Evolutionary conservation across 164 flowering plant species (phyloP).

Genomic region (Annona cherimola): DNA sequence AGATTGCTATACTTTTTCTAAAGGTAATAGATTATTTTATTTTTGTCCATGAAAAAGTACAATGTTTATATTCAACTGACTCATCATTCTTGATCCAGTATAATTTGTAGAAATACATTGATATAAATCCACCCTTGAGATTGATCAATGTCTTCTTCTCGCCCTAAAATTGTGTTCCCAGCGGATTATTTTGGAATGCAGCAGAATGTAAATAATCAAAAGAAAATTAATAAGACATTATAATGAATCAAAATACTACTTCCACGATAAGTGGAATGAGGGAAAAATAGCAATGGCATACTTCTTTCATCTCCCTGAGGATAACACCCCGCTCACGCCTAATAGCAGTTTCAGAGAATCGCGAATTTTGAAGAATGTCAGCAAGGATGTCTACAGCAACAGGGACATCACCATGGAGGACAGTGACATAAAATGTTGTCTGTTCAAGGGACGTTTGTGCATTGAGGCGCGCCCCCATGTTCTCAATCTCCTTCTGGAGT

Average conservation of each 20-base stretch:
- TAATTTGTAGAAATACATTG: slow-evolving; percentile 14
- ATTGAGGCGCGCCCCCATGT: slow-evolving; percentile 83
- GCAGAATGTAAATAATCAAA: slow-evolving; percentile 21
- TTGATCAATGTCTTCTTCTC: slow-evolving; percentile 12
- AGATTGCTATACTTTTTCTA: not conserved
- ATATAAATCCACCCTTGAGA: slow-evolving; percentile 11
- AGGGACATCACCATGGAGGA: slow-evolving; percentile 50
- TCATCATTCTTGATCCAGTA: slow-evolving; percentile 19
- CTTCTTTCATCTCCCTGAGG: slow-evolving; percentile 81
- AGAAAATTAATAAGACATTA: not conserved
- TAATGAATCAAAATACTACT: not conserved
- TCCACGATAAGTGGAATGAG: not conserved
- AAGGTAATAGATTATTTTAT: no score
- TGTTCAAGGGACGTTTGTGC: slow-evolving; percentile 87
- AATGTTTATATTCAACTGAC: not conserved
- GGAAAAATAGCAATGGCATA: slow-evolving; percentile 9
- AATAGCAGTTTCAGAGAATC: slow-evolving; percentile 47
- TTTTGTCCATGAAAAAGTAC: no score
- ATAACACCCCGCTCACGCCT: slow-evolving; percentile 64
- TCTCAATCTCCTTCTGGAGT: slow-evolving; percentile 78
- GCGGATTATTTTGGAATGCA: slow-evolving; percentile 15
- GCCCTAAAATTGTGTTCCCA: slow-evolving; percentile 20
- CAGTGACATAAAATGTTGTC: slow-evolving; percentile 79
- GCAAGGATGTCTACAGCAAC: slow-evolving; percentile 60
- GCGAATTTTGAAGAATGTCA: slow-evolving; percentile 75